Evolutionary conservation across 2,329 filamentous ascomycete genomes (phyloP).

Genomic region (Aspergillus intermedius): DNA sequence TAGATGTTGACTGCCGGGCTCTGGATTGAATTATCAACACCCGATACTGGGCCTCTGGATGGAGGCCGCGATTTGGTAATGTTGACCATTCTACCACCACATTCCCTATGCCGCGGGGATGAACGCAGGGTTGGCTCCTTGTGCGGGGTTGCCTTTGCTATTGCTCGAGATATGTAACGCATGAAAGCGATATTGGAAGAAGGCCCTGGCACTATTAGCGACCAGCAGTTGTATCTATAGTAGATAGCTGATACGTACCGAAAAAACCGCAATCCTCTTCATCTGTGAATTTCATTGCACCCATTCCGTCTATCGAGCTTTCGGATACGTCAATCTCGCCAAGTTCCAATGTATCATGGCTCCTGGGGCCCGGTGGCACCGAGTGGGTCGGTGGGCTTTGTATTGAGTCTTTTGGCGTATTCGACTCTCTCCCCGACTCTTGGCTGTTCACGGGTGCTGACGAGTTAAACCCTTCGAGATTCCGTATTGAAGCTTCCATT

Average conservation of each 20-base stretch:
- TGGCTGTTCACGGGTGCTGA: slow-evolving; percentile 22
- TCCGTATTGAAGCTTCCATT: neutral
- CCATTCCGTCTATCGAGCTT: slow-evolving; percentile 32
- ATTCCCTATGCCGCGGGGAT: neutral
- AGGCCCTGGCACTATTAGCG: slow-evolving; percentile 8
- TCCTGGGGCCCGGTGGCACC: slow-evolving; percentile 7
- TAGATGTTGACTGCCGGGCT: slow-evolving; percentile 7
- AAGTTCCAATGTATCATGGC: neutral
- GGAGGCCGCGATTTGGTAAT: slow-evolving; percentile 15
- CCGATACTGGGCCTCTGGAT: slow-evolving; percentile 3
- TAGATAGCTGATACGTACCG: slow-evolving; percentile 16
- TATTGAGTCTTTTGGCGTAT: neutral
- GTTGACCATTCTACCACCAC: slow-evolving; percentile 9
- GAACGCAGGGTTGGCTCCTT: slow-evolving; percentile 1
- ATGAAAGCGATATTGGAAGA: slow-evolving; percentile 23
- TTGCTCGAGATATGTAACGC: slow-evolving; percentile 14
- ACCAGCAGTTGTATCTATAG: neutral
- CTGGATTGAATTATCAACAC: neutral
- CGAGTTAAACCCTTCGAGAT: slow-evolving; percentile 11
- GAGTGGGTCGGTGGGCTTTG: neutral
- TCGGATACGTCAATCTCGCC: slow-evolving; percentile 3
- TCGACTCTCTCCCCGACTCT: slow-evolving; percentile 17
- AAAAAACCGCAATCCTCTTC: slow-evolving; percentile 33
- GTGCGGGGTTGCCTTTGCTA: slow-evolving; percentile 10
- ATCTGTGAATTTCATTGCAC: slow-evolving; percentile 29